phyloP scores from a whole-genome alignment of 257 asterid species.

The Solanum pinnatisectum region DNA sequence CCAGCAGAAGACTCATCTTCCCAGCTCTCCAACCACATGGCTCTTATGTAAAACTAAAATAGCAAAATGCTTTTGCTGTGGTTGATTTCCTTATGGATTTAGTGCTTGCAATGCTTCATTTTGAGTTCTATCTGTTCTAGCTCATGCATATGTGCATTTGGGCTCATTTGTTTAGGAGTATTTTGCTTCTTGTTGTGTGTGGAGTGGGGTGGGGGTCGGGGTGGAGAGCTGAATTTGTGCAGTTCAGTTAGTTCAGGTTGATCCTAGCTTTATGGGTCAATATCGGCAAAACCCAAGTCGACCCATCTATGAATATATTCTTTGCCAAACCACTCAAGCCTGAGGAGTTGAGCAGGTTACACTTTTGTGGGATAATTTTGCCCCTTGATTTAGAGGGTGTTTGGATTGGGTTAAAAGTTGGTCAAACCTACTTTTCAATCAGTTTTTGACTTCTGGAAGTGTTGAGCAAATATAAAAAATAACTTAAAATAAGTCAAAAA shows the following conservation, averaged over 20 bases:
- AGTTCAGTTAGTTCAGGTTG: background rate
- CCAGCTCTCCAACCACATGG: background rate
- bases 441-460: too few relatives aligned
- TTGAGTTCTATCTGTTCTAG: background rate
- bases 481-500: too few relatives aligned
- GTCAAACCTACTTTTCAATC: too few relatives aligned
- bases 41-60: background rate
- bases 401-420: too few relatives aligned
- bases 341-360: background rate
- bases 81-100: background rate
- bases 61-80: background rate
- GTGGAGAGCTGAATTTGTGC: background rate
- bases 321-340: background rate
- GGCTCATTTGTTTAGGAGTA: background rate
- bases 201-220: background rate
- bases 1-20: background rate
- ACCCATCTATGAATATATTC: background rate
- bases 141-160: background rate
- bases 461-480: too few relatives aligned
- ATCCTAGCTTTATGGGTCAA: background rate
- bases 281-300: background rate
- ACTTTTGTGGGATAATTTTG: background rate
- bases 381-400: background rate
- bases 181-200: background rate
- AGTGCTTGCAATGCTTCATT: background rate